These are phyloP conservation scores for Pyricularia sp. DNA, from an alignment of 2,329 filamentous ascomycete species.

Conservation along the genomic window DNA sequence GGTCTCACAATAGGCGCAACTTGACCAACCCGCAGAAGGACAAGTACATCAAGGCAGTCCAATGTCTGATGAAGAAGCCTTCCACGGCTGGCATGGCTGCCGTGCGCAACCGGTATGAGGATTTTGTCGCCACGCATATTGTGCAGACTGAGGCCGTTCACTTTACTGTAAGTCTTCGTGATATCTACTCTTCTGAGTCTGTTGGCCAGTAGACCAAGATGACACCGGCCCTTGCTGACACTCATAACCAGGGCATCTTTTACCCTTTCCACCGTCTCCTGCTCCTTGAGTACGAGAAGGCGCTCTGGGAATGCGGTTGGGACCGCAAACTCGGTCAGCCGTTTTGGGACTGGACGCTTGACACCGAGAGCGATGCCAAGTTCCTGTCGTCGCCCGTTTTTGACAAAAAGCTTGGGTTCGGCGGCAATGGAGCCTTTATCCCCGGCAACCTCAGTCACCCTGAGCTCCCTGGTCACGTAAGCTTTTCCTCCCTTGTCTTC, in stretches of 20 bases:
- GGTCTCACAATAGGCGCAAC: not conserved
- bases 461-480: not conserved
- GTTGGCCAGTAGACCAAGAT: no score
- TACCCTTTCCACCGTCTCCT: not conserved
- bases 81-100: not conserved
- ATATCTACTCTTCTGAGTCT: no score
- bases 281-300: not conserved
- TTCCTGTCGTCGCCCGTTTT: slow-evolving; percentile 1
- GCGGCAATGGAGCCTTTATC: slow-evolving; percentile 1
- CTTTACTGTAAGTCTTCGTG: not conserved
- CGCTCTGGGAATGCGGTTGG: not conserved
- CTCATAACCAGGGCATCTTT: not conserved
- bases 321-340: not conserved
- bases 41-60: not conserved
- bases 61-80: not conserved
- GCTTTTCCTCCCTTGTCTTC: not conserved
- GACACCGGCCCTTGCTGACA: not conserved
- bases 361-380: not conserved
- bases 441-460: not conserved
- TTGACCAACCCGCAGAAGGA: not conserved
- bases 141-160: not conserved
- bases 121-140: not conserved
- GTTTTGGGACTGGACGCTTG: not conserved
- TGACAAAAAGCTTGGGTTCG: not conserved
- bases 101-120: not conserved